Evolutionary conservation across 768 basidiomycete genomes (phyloP).

Genomic region (Terana coerulea): DNA sequence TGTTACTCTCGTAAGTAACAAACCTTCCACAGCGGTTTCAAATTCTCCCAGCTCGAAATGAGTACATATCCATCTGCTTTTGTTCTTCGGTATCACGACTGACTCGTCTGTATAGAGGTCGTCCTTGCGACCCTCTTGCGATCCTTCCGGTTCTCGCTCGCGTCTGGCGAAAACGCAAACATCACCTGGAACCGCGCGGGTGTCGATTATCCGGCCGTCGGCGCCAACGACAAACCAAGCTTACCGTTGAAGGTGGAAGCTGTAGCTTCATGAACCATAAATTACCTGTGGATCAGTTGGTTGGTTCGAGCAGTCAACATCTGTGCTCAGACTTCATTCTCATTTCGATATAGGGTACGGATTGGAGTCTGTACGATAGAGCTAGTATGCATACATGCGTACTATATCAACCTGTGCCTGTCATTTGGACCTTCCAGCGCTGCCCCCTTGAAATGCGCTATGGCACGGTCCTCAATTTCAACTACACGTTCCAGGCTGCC

Average conservation of each 20-base stretch:
- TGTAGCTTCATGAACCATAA: too few relatives aligned
- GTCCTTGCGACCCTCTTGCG: slow-evolving; percentile 25
- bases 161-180: slow-evolving; percentile 13
- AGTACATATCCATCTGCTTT: slow-evolving; percentile 4
- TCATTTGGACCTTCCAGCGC: too few relatives aligned
- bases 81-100: neutral
- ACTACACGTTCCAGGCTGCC: too few relatives aligned
- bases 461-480: too few relatives aligned
- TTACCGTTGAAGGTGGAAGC: slow-evolving; percentile 7
- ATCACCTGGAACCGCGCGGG: slow-evolving; percentile 28
- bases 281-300: too few relatives aligned
- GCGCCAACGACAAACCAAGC: neutral
- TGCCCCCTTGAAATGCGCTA: too few relatives aligned
- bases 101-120: slow-evolving; percentile 19
- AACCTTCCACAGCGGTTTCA: slow-evolving; percentile 9
- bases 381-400: too few relatives aligned
- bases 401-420: too few relatives aligned
- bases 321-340: too few relatives aligned
- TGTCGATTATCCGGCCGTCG: slow-evolving; percentile 26
- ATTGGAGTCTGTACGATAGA: too few relatives aligned
- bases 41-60: slow-evolving; percentile 17
- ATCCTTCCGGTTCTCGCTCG: slow-evolving; percentile 23
- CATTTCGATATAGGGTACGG: too few relatives aligned
- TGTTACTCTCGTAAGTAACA: neutral
- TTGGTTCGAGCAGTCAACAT: too few relatives aligned